phyloP scores from a whole-genome alignment of 192 early-diverging fungal species.

The Coemansia sp. region DNA sequence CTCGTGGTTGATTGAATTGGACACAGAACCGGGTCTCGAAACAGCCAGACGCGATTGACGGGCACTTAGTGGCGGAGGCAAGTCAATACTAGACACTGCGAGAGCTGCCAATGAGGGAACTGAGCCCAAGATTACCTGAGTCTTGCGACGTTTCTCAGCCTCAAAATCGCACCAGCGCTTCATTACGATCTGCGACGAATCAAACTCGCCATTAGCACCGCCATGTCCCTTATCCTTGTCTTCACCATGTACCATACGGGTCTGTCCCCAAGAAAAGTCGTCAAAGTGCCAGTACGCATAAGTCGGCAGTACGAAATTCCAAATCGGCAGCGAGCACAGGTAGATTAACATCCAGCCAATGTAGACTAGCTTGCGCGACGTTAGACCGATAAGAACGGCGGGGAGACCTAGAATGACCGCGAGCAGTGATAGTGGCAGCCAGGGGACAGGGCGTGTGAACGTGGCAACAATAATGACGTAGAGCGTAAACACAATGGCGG shows the following conservation, averaged over 20 bases:
- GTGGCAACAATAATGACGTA: constrained; percentile 77
- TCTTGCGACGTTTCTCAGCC: constrained; percentile 59
- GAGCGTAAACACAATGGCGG: constrained; percentile 84
- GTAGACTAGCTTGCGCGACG: constrained; percentile 87
- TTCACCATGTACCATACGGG: constrained; percentile 85
- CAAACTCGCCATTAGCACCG: constrained; percentile 64
- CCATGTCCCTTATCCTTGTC: constrained; percentile 67
- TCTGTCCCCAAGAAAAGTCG: constrained; percentile 99
- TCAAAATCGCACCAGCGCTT: constrained; percentile 79
- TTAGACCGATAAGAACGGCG: constrained; percentile 84
- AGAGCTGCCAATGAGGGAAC: constrained; percentile 43
- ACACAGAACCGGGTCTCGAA: constrained; percentile 26
- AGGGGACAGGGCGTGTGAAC: constrained; percentile 66
- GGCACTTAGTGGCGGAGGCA: constrained; percentile 12
- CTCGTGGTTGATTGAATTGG: constrained; percentile 19
- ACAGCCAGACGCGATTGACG: constrained; percentile 34
- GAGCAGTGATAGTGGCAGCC: constrained; percentile 83
- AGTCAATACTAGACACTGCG: constrained; percentile 22
- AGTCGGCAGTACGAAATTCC: constrained; percentile 79
- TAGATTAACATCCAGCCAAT: constrained; percentile 99
- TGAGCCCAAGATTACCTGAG: constrained; percentile 48
- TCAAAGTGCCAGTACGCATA: constrained; percentile 99
- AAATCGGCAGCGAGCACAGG: constrained; percentile 91
- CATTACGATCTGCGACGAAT: constrained; percentile 70
- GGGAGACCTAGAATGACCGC: constrained; percentile 88